Percentiles rank a stretch among this genome's conserved stretches.
phyloP scores from a whole-genome alignment of 2,329 filamentous ascomycete species.

The Cladobotryum protrusum region DNA sequence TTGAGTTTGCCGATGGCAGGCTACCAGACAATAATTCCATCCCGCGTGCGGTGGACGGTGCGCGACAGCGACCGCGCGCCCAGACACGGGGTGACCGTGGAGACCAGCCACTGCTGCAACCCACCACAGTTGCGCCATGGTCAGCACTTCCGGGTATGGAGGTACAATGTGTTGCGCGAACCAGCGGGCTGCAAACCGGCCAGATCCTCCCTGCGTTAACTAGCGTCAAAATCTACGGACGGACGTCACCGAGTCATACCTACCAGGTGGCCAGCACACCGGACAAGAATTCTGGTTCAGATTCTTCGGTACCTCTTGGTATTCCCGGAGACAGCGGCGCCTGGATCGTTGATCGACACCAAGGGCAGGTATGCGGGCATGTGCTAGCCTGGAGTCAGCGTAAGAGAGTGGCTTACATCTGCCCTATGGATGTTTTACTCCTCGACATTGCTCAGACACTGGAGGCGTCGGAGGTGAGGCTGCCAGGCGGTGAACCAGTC shows the following conservation, averaged over 20 bases:
- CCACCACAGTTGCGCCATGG: constrained; percentile 53
- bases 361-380: constrained; percentile 80
- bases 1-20: constrained; percentile 68
- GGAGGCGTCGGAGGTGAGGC: constrained; percentile 59
- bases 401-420: constrained; percentile 82
- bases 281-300: constrained; percentile 7
- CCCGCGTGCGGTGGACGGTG: constrained; percentile 27
- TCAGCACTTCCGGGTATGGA: constrained; percentile 63
- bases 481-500: constrained; percentile 55
- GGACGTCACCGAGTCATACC: constrained; percentile 69
- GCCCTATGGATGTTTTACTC: constrained; percentile 86
- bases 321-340: constrained; percentile 88
- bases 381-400: constrained; percentile 81
- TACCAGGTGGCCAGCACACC: constrained; percentile 49
- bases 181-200: constrained; percentile 75
- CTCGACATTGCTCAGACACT: constrained; percentile 78
- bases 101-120: constrained; percentile 34
- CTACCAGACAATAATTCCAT: constrained; percentile 68
- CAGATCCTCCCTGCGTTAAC: constrained; percentile 71
- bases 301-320: constrained; percentile 39
- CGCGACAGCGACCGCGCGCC: constrained; percentile 10
- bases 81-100: constrained; percentile 22
- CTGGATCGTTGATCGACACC: constrained; percentile 77
- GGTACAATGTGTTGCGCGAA: constrained; percentile 85
- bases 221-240: constrained; percentile 81